Conservation (phyloP, 768 basidiomycete species). For the Candolleomyces efflorescens region DNA sequence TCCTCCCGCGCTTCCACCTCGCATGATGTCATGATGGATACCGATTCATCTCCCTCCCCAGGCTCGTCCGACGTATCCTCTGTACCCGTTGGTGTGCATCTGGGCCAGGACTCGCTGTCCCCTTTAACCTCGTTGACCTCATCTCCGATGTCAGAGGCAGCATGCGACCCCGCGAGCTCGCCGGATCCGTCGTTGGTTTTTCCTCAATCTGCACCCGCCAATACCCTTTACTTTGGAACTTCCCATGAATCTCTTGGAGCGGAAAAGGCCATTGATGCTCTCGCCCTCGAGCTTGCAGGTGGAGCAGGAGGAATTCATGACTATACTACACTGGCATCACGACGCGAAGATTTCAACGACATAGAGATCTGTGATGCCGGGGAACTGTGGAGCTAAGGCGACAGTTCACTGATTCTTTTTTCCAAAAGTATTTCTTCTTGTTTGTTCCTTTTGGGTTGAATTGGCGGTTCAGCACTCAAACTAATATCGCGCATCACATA, state of each 20-base stretch:
- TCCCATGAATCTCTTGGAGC: conserved; percentile 23
- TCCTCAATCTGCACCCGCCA: background rate
- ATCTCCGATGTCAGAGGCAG: background rate
- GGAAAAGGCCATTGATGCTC: conserved; percentile 19
- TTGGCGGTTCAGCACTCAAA: background rate
- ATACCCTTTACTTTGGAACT: background rate
- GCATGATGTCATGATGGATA: conserved; percentile 1
- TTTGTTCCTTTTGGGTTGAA: background rate
- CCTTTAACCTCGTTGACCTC: background rate
- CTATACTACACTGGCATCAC: conserved; percentile 31
- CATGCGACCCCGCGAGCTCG: conserved; percentile 3
- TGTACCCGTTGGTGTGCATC: background rate
- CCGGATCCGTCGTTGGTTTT: conserved; percentile 13
- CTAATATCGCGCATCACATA: background rate
- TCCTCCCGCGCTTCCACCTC: conserved; percentile 6
- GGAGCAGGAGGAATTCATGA: conserved; percentile 26
- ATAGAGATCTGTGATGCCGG: conserved; percentile 23
- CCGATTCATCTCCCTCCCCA: background rate
- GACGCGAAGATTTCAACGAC: background rate
- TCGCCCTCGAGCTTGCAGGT: conserved; percentile 21
- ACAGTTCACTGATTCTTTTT: background rate
- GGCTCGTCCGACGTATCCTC: background rate
- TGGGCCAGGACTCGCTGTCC: background rate
- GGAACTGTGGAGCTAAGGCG: conserved; percentile 20
- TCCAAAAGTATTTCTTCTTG: background rate